These are phyloP conservation scores for Neonectria coccinea DNA, from an alignment of 2,329 filamentous ascomycete species.

Conservation along the genomic window DNA sequence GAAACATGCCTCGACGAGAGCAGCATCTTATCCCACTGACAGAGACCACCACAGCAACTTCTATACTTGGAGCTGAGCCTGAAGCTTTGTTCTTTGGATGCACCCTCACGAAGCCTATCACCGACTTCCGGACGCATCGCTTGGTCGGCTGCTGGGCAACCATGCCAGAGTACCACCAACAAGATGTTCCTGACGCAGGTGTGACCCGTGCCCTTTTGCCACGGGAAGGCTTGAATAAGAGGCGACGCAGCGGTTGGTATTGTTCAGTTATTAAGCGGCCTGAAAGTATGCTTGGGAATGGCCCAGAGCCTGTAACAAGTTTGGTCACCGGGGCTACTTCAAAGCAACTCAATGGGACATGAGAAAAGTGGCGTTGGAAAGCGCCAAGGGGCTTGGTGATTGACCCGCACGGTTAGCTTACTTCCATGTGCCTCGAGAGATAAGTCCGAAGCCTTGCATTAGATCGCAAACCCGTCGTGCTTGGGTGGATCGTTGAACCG, in stretches of 20 bases:
- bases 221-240: slow-evolving; percentile 24
- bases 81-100: slow-evolving; percentile 39
- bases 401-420: slow-evolving; percentile 7
- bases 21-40: slow-evolving; percentile 6
- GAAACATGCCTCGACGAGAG: slow-evolving; percentile 34
- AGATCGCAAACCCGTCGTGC: slow-evolving; percentile 65
- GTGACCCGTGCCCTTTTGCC: slow-evolving; percentile 36
- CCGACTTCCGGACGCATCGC: slow-evolving; percentile 27
- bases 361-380: neutral
- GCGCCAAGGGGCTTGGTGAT: neutral
- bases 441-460: slow-evolving; percentile 30
- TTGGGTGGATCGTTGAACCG: slow-evolving; percentile 76
- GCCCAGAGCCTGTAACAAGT: neutral
- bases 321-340: slow-evolving; percentile 6
- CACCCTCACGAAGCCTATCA: slow-evolving; percentile 34
- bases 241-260: slow-evolving; percentile 20
- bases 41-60: slow-evolving; percentile 28
- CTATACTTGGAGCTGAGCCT: slow-evolving; percentile 23
- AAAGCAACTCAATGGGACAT: slow-evolving; percentile 6
- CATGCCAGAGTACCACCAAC: slow-evolving; percentile 26
- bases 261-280: slow-evolving; percentile 31
- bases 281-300: neutral
- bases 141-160: slow-evolving; percentile 19
- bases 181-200: slow-evolving; percentile 24
- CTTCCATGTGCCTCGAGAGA: neutral